These are phyloP conservation scores for Sarcomyxa edulis DNA, from an alignment of 768 basidiomycete species.

Conservation along the genomic window DNA sequence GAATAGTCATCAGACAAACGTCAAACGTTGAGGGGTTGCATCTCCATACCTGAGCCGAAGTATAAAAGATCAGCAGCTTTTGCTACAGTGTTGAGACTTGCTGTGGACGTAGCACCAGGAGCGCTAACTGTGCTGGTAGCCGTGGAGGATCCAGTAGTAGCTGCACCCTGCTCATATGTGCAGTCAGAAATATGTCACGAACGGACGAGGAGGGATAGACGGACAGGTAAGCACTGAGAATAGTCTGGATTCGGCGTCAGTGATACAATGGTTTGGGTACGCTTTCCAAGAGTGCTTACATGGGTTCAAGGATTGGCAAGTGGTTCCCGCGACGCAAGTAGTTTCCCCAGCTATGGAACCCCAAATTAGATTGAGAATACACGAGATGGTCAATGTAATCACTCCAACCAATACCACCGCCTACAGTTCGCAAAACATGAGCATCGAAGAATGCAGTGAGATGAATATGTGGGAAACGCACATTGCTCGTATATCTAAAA, in stretches of 20 bases:
- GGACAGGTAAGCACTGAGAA: too few relatives aligned
- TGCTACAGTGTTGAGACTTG: slow-evolving; percentile 28
- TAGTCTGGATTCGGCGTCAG: too few relatives aligned
- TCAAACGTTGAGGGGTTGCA: neutral
- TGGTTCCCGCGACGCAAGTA: slow-evolving; percentile 26
- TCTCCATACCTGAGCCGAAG: too few relatives aligned
- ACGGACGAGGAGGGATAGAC: too few relatives aligned
- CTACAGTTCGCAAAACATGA: slow-evolving; percentile 10
- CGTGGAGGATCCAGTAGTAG: slow-evolving; percentile 2
- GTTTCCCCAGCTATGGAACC: slow-evolving; percentile 28
- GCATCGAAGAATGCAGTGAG: neutral
- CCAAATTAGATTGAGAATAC: too few relatives aligned
- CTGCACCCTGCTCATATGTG: neutral
- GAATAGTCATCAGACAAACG: neutral
- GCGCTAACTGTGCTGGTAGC: slow-evolving; percentile 9
- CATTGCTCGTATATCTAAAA: too few relatives aligned
- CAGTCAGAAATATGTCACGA: too few relatives aligned
- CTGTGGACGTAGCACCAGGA: slow-evolving; percentile 17
- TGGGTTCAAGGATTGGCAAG: too few relatives aligned
- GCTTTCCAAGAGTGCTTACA: too few relatives aligned
- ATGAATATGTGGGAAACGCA: neutral
- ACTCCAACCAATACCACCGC: slow-evolving; percentile 33
- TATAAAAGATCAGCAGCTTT: slow-evolving; percentile 36
- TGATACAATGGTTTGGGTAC: slow-evolving; percentile 24
- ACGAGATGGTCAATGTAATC: too few relatives aligned